These are phyloP conservation scores for Phytophthora pisi DNA, from an alignment of 352 stramenopile genomes.

Conservation along the genomic window DNA sequence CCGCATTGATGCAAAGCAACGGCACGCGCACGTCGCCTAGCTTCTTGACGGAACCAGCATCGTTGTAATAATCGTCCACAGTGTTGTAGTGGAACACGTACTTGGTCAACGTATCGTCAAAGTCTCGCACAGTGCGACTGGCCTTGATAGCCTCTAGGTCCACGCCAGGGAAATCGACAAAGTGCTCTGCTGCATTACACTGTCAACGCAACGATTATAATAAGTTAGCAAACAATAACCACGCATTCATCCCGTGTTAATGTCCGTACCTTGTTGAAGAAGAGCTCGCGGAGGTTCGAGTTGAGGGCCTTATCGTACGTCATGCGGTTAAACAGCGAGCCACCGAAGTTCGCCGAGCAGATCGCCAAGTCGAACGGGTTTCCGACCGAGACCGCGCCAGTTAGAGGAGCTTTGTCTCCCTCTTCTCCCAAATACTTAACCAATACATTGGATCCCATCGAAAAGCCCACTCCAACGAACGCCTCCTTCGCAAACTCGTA, in stretches of 20 bases:
- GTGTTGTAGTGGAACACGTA: conserved; percentile 62
- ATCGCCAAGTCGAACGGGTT: conserved; percentile 76
- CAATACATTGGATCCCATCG: conserved; percentile 78
- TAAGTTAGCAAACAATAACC: no score
- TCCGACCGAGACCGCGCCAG: conserved; percentile 64
- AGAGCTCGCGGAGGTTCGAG: conserved; percentile 61
- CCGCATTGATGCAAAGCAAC: conserved; percentile 67
- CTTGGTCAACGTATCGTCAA: conserved; percentile 71
- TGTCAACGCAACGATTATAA: no score
- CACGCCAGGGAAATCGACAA: conserved; percentile 44
- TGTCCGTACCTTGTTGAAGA: conserved; percentile 56
- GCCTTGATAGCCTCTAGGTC: conserved; percentile 48
- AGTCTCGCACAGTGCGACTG: conserved; percentile 52
- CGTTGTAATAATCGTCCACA: conserved; percentile 65
- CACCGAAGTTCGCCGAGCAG: conserved; percentile 57
- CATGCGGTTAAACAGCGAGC: conserved; percentile 56
- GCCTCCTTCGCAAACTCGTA: conserved; percentile 53
- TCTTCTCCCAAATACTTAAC: conserved; percentile 84
- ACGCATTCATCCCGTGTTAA: no score
- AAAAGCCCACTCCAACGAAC: conserved; percentile 74
- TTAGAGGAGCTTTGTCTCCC: conserved; percentile 41
- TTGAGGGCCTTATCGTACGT: conserved; percentile 71
- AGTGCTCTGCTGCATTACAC: conserved; percentile 49
- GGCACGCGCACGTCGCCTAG: conserved; percentile 49
- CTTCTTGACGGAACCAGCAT: conserved; percentile 50